These are phyloP conservation scores for Epichloe bromicola DNA, from an alignment of 2,329 filamentous ascomycete species.

Conservation along the genomic window DNA sequence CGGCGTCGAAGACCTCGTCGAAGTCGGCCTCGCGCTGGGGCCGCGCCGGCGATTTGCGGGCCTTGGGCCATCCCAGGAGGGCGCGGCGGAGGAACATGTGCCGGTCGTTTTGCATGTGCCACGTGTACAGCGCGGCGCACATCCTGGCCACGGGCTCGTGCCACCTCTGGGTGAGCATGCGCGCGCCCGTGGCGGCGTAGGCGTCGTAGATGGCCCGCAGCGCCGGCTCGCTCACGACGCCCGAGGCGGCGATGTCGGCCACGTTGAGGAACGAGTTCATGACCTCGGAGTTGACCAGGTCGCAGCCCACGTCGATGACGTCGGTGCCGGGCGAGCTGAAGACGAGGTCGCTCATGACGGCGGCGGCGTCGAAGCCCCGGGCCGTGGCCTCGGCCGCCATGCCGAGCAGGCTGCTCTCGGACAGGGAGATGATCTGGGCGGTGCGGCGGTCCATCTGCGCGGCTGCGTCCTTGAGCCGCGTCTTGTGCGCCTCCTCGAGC, in stretches of 20 bases:
- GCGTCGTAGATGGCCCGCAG: slow-evolving; percentile 11
- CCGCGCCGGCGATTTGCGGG: slow-evolving; percentile 13
- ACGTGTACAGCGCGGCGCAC: slow-evolving; percentile 18
- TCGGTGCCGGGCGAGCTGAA: slow-evolving; percentile 11
- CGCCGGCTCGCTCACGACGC: slow-evolving; percentile 10
- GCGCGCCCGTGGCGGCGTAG: slow-evolving; percentile 12
- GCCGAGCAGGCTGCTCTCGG: slow-evolving; percentile 12
- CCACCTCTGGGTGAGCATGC: slow-evolving; percentile 19
- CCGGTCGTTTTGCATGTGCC: slow-evolving; percentile 20
- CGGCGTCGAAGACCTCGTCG: slow-evolving; percentile 18
- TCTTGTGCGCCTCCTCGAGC: slow-evolving; percentile 5
- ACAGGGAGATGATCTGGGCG: slow-evolving; percentile 9
- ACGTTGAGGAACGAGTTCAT: slow-evolving; percentile 12
- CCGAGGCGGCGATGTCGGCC: slow-evolving; percentile 8
- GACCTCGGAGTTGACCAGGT: slow-evolving; percentile 11
- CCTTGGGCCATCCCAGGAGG: slow-evolving; percentile 16
- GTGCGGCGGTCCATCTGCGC: slow-evolving; percentile 8
- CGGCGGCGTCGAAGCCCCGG: slow-evolving; percentile 10
- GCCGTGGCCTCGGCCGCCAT: slow-evolving; percentile 10
- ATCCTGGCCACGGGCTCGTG: slow-evolving; percentile 19
- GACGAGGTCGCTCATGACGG: slow-evolving; percentile 11
- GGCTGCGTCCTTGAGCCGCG: neutral
- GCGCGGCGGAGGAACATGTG: slow-evolving; percentile 20
- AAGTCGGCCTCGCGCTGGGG: slow-evolving; percentile 16
- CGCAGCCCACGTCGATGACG: slow-evolving; percentile 11